Conservation (phyloP, 1,139 yeast genomes). For the Debaryomyces sp. region DNA sequence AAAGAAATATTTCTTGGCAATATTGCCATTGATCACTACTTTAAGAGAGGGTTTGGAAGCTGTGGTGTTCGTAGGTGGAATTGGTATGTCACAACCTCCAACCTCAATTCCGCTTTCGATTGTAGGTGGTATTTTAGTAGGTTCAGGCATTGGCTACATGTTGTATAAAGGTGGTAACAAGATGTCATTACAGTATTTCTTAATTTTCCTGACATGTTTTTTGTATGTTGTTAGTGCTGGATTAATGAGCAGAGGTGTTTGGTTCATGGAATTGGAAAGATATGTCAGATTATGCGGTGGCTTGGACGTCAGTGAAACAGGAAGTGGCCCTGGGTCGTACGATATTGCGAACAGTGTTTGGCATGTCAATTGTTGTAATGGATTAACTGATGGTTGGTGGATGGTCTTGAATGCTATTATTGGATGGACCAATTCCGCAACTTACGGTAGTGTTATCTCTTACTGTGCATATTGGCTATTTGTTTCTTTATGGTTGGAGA, state of each 20-base stretch:
- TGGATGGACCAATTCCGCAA: constrained; percentile 97
- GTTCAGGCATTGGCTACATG: constrained; percentile 36
- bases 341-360: constrained; percentile 79
- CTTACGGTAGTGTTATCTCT: constrained; percentile 85
- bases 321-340: constrained; percentile 94
- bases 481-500: constrained; percentile 55
- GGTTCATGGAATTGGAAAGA: constrained; percentile 81
- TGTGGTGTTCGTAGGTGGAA: constrained; percentile 51
- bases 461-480: constrained; percentile 77
- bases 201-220: constrained; percentile 44
- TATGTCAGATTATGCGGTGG: constrained; percentile 73
- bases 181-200: constrained; percentile 43
- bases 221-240: constrained; percentile 50
- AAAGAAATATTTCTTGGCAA: constrained; percentile 40
- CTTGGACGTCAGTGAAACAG: constrained; percentile 85
- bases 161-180: constrained; percentile 47
- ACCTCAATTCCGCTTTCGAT: constrained; percentile 45
- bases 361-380: constrained; percentile 98
- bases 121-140: constrained; percentile 36
- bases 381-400: constrained; percentile 90
- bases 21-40: constrained; percentile 47
- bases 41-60: constrained; percentile 53
- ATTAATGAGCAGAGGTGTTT: constrained; percentile 65
- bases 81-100: constrained; percentile 45
- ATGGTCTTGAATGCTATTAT: constrained; percentile 87